Base-by-base conservation (phyloP, 2,329 filamentous ascomycete genomes). In the Plectosphaerella cucumerina region DNA sequence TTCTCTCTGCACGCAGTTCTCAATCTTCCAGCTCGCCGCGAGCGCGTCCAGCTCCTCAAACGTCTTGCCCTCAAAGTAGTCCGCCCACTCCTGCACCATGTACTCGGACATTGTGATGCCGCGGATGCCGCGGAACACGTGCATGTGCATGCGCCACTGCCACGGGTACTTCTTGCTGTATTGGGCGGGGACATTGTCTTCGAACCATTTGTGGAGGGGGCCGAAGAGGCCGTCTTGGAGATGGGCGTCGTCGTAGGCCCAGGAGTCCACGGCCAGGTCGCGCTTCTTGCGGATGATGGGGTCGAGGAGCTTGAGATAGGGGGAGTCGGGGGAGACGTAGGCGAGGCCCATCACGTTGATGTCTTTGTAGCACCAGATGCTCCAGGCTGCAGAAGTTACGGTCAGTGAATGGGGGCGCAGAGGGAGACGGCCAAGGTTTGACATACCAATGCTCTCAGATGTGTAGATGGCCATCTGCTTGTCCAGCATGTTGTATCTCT, bases 261-360 rank as follows among this genome's bases (percentile, higher is more conserved):
- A 82, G 14, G 70, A 71, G 57, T 82, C 79, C 3, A 81, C 65
- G 46, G 76, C 74, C 15, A 80, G 65, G 0, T 60, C 57, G 17
- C 71, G 68, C 60, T 83, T 82, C 64, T 81, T 82, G 43, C 72
- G 70, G 3, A 82, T 61, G 56, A 81, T 79, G 0, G 74, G 70
- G 21, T 68, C 59, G 43, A 82, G 71, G 2, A 73, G 70, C 35
- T 67, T 68, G 56, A 78, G 77, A 65, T 77, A 80, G 15, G 67
- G 59, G 20, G 67, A 72, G 17, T 72, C 59, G 0, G 71, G 69
- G 14, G 62, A 63, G 1, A 71, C 69, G 51, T 76, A 72, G 2
- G 77, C 68, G 76, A 80, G 79, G 6, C 76, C 77, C 60, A 79
- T 76, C 17, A 75, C 67, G 1, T 77, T 75, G 53, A 79, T 74